Evolutionary conservation across 345 rosid species (phyloP), one percentile per base, ranked within the genome.

Genomic region (Kandelia obovata): DNA sequence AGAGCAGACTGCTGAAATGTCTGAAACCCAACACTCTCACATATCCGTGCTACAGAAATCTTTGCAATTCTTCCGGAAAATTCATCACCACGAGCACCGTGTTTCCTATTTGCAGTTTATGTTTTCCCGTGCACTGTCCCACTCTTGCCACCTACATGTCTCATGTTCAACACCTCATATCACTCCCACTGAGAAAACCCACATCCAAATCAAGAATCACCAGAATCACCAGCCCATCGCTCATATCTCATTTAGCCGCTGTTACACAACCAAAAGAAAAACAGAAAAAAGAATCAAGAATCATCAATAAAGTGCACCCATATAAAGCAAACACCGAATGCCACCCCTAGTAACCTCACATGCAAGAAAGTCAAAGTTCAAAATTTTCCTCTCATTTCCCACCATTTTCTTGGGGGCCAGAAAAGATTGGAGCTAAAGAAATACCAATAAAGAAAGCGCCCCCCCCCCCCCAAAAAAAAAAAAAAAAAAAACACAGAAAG

Each of bases 161-260:
- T 95, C 96, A 95, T 92, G 74, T 87, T 91, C 92, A 80, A 89
- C 68, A 73, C 85, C 81, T 75, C 79, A 86, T 83, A 83, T 82
- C 90, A 86, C 83, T 81, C 80, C 72, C 67, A 70, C 64, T 39
- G 65, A 65, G 49, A 65, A 51, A 79, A 79, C 37, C 53, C 70
- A 71, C 61, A 53, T 58, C 46, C 70, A 71, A 68, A 46, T 61
- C 37, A 34, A 21, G 21, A 49, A 65, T 53, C 67, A 82, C 85
- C 76, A 21, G 21, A 49, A 65, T 53, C 67, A 82, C 85, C 76
- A 77, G 87, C 63, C 73, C 74, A 59, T 60, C 59, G 58, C 84
- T 80, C 61, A 93, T 74, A 85, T 84, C 87, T 74, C 91, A 89
- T 60, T 78, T 77, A 58, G 89, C 84, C 46, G 15, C 13, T 10